A percentile compares a stretch with the other conserved stretches of the same genome.
phyloP scores from a whole-genome alignment of 1,284 basidiomycete genomes.

The Pholiota adiposa region DNA sequence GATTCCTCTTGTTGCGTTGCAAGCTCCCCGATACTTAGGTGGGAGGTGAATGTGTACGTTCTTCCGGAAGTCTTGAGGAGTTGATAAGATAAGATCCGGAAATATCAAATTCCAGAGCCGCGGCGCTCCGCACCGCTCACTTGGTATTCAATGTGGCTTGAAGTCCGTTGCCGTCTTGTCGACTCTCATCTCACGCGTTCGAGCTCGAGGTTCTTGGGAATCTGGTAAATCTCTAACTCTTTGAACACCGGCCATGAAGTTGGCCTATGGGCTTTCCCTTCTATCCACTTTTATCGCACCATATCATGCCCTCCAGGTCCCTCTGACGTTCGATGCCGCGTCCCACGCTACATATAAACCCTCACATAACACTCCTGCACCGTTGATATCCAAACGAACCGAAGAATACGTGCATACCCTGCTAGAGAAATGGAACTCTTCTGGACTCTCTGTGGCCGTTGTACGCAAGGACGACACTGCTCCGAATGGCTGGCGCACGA shows the following conservation, averaged over 20 bases:
- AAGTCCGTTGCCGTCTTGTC: neutral
- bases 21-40: too few species aligned
- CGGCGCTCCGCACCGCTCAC: neutral
- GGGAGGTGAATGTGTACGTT: too few species aligned
- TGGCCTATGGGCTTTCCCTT: neutral
- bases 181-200: neutral
- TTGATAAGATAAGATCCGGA: slow-evolving; percentile 1
- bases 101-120: neutral
- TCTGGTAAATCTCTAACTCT: neutral
- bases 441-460: slow-evolving; percentile 41
- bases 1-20: too few species aligned
- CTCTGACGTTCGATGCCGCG: neutral
- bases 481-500: slow-evolving; percentile 37
- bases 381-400: slow-evolving; percentile 20
- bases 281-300: neutral
- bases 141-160: neutral
- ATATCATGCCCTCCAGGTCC: neutral
- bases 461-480: slow-evolving; percentile 34
- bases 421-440: slow-evolving; percentile 36
- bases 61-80: too few species aligned
- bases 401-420: slow-evolving; percentile 30
- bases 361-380: neutral
- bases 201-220: neutral
- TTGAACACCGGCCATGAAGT: neutral
- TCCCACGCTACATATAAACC: neutral